These are phyloP conservation scores for Mortierella claussenii DNA, from an alignment of 192 early-diverging fungal genomes.

Conservation along the genomic window DNA sequence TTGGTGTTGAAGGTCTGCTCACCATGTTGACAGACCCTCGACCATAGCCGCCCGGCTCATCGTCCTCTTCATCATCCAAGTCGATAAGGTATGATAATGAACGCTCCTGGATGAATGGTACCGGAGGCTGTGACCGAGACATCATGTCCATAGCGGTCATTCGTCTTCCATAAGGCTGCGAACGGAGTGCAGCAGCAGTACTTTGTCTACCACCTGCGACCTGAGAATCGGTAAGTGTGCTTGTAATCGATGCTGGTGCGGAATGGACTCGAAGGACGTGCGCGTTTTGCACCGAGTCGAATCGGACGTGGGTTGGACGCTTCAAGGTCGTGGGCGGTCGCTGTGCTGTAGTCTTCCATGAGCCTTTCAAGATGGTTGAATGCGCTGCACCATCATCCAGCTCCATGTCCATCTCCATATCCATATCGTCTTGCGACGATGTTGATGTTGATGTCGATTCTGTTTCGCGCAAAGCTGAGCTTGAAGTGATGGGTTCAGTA, in stretches of 20 bases:
- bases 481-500: background rate
- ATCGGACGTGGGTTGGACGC: background rate
- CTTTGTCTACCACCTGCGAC: background rate
- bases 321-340: background rate
- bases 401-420: slow-evolving; percentile 36
- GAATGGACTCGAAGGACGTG: background rate
- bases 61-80: slow-evolving; percentile 24
- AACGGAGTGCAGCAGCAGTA: background rate
- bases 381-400: slow-evolving; percentile 13
- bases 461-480: slow-evolving; percentile 2
- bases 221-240: background rate
- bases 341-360: slow-evolving; percentile 37
- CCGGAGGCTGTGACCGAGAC: background rate
- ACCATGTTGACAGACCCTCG: background rate
- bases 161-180: slow-evolving; percentile 13
- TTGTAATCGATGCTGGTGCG: slow-evolving; percentile 4
- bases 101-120: slow-evolving; percentile 32
- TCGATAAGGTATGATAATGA: slow-evolving; percentile 25
- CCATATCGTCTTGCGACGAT: slow-evolving; percentile 20
- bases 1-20: background rate
- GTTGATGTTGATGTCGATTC: slow-evolving; percentile 25
- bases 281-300: background rate
- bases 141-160: slow-evolving; percentile 41
- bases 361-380: slow-evolving; percentile 27
- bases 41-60: background rate